Evolutionary conservation across 352 stramenopile species (phyloP).

Genomic region (Phytophthora sojae): DNA sequence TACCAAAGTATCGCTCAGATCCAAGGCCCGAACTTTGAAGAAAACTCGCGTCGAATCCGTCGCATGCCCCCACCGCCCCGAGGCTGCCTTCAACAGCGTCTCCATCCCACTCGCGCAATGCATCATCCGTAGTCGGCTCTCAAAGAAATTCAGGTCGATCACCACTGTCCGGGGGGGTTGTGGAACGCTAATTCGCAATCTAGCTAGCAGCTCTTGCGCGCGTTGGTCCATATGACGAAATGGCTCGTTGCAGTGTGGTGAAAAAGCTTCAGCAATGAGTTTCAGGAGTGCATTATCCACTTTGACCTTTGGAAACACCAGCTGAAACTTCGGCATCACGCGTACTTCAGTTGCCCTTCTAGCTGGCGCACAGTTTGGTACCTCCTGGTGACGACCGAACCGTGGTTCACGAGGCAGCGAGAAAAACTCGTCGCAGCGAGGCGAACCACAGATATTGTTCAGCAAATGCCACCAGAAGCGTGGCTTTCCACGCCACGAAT

Average conservation of each 20-base stretch:
- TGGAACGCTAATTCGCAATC: not conserved
- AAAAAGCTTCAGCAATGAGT: constrained; percentile 31
- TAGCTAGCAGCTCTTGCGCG: constrained; percentile 32
- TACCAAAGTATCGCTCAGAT: constrained; percentile 26
- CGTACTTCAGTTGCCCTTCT: not conserved
- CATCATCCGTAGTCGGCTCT: constrained; percentile 16
- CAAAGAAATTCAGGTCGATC: constrained; percentile 43
- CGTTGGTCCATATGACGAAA: constrained; percentile 17
- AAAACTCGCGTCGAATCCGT: constrained; percentile 1
- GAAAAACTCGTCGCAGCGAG: constrained; percentile 18
- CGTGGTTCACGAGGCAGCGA: not conserved
- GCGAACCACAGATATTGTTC: constrained; percentile 2
- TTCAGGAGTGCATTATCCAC: constrained; percentile 41
- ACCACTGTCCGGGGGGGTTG: constrained; percentile 14
- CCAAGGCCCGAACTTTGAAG: constrained; percentile 26
- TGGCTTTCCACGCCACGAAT: constrained; percentile 42
- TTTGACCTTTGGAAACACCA: constrained; percentile 45
- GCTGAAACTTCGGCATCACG: constrained; percentile 44
- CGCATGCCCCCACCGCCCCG: not conserved
- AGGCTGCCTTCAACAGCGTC: constrained; percentile 7
- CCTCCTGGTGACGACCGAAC: not conserved
- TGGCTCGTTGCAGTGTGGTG: constrained; percentile 3
- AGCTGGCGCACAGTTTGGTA: constrained; percentile 12
- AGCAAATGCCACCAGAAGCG: constrained; percentile 47
- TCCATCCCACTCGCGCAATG: constrained; percentile 12